Evolutionary conservation across 2,329 filamentous ascomycete genomes (phyloP).

Genomic region (Pseudonectria buxi): DNA sequence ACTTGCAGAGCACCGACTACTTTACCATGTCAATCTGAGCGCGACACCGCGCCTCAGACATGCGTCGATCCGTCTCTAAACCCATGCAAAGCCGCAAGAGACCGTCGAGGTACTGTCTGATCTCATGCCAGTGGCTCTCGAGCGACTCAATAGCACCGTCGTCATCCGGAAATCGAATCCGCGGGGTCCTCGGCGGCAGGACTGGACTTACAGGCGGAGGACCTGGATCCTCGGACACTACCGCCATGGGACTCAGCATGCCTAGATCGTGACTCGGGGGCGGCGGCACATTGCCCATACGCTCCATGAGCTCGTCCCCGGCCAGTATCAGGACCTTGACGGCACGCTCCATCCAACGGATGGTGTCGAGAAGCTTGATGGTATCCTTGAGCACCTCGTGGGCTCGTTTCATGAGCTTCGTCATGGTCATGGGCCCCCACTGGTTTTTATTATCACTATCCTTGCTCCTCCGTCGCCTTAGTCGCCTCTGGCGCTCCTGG

Average conservation of each 20-base stretch:
- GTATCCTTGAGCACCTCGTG: conserved; percentile 40
- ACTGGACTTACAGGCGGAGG: conserved; percentile 21
- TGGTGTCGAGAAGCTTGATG: conserved; percentile 39
- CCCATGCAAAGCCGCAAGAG: conserved; percentile 36
- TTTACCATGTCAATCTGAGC: conserved; percentile 40
- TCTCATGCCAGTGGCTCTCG: conserved; percentile 39
- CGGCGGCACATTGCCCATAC: conserved; percentile 16
- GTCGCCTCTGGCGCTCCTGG: conserved; percentile 16
- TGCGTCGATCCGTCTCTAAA: conserved; percentile 38
- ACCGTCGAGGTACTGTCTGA: conserved; percentile 39
- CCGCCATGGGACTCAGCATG: conserved; percentile 18
- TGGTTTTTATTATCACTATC: conserved; percentile 16
- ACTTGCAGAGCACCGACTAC: conserved; percentile 5
- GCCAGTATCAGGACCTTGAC: conserved; percentile 37
- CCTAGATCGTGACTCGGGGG: conserved; percentile 16
- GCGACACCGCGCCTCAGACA: conserved; percentile 39
- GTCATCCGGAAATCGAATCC: conserved; percentile 10
- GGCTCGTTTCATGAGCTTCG: conserved; percentile 40
- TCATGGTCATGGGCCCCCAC: conserved; percentile 37
- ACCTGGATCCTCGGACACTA: conserved; percentile 15
- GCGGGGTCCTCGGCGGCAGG: conserved; percentile 13
- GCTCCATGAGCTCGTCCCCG: conserved; percentile 35
- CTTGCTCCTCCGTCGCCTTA: conserved; percentile 15
- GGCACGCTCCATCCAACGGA: conserved; percentile 41
- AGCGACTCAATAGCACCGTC: conserved; percentile 22